phyloP scores from a whole-genome alignment of 2,329 filamentous ascomycete genomes.

The Hymenoscyphus occultus region DNA sequence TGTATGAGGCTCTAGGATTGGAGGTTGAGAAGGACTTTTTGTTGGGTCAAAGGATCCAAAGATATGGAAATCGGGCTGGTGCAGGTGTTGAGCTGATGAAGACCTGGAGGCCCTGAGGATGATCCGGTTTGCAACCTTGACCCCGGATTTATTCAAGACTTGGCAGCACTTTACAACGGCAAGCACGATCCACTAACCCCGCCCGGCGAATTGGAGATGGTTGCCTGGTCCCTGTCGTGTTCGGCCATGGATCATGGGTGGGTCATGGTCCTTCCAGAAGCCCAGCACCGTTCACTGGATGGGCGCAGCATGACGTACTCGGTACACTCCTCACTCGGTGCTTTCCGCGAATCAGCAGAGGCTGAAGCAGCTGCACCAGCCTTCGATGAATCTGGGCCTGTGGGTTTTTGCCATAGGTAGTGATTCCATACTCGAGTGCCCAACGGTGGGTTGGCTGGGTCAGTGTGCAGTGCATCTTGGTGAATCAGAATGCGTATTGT shows the following conservation, averaged over 20 bases:
- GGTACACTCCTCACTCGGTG: neutral
- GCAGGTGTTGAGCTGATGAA: neutral
- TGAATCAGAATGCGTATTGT: neutral
- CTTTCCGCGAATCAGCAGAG: slow-evolving; percentile 1
- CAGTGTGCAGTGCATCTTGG: neutral
- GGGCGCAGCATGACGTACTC: neutral
- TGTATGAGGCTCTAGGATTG: neutral
- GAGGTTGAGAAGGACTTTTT: neutral
- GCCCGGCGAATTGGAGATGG: neutral
- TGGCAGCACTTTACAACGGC: neutral
- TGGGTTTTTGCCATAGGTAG: neutral
- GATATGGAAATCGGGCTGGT: neutral
- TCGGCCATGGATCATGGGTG: no score
- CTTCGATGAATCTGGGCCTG: no score
- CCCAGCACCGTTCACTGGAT: neutral
- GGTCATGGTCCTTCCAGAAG: neutral
- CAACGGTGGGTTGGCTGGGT: no score
- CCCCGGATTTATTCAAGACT: slow-evolving; percentile 3
- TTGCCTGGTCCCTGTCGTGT: no score
- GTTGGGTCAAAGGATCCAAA: neutral
- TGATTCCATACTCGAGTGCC: no score
- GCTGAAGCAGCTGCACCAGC: neutral
- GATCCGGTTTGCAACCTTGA: slow-evolving; percentile 1
- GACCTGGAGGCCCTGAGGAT: neutral
- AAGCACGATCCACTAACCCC: neutral